phyloP scores from a whole-genome alignment of 768 basidiomycete species.

The Infundibulicybe gibba region DNA sequence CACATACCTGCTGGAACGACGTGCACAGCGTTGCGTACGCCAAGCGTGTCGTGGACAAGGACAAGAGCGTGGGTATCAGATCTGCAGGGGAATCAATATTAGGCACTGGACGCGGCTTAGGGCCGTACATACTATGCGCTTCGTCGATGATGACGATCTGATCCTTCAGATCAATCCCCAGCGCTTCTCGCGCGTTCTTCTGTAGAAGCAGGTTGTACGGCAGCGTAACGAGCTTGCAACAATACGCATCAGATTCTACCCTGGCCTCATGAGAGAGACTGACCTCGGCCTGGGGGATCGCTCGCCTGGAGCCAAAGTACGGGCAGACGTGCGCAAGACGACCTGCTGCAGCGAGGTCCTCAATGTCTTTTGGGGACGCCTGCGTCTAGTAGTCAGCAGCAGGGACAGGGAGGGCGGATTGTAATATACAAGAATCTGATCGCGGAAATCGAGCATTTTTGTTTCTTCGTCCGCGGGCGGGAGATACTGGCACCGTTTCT shows the following conservation, averaged over 20 bases:
- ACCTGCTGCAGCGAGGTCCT: constrained; percentile 81
- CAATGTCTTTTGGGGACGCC: constrained; percentile 92
- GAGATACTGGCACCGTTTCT: constrained; percentile 72
- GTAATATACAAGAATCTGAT: constrained; percentile 72
- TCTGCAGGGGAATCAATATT: constrained; percentile 41
- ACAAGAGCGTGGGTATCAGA: constrained; percentile 84
- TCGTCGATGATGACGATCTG: constrained; percentile 94
- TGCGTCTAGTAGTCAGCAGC: constrained; percentile 20
- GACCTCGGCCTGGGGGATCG: constrained; percentile 90
- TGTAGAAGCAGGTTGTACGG: constrained; percentile 93
- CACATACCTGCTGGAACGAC: constrained; percentile 71
- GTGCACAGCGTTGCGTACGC: constrained; percentile 50
- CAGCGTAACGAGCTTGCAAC: constrained; percentile 72
- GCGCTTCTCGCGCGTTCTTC: constrained; percentile 76
- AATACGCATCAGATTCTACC: not conserved
- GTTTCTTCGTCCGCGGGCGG: constrained; percentile 68
- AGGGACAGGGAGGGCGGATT: not conserved
- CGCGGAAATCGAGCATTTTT: constrained; percentile 77
- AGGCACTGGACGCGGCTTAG: not conserved
- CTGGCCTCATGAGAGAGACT: constrained; percentile 8
- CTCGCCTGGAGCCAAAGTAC: constrained; percentile 87
- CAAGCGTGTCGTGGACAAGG: constrained; percentile 73
- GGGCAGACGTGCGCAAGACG: constrained; percentile 73
- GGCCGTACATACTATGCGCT: constrained; percentile 76
- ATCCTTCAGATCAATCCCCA: constrained; percentile 80